Base-by-base conservation (phyloP, 2,329 filamentous ascomycete genomes). In the Alternaria alternata region DNA sequence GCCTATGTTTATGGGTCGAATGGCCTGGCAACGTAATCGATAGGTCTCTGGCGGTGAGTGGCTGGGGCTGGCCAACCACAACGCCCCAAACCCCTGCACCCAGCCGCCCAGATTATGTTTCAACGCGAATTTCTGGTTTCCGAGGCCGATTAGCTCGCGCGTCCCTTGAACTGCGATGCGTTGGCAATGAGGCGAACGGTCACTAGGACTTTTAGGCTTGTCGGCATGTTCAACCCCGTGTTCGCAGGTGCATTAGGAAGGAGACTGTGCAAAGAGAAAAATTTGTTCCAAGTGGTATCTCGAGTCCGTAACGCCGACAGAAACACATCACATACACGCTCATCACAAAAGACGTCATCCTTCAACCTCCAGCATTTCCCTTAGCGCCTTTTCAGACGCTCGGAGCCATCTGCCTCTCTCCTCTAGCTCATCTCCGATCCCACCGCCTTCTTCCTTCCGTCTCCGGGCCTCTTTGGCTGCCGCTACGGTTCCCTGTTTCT, bases 361-460 rank as follows among this genome's bases (percentile, higher is more conserved):
- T 67, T 85, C 78, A 16, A 88, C 81, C 65, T 88, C 87, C 67
- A 93, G 73, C 79, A 91, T 87, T 59, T 86, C 83, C 71, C 81
- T 87, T 75, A 93, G 75, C 14, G 79, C 85, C 8, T 81, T 80
- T 72, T 93, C 90, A n/a, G 87, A 88, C 18, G 88, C 89, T 66
- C 87, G 86, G 79, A 89, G 88, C 91, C 91, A 94, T 66, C 91
- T 83, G 6, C 89, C 91, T 68, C 88, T 85, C 77, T 91, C 89
- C 75, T 94, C 91, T 32, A 93, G 76, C 70, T 94, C 90, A 69
- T 93, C 91, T 16, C 87, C 87, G 42, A 88, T 86, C 6, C 89
- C 89, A 7, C 89, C 80, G 8, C 88, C 73, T 74, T 84, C 76
- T 70, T 92, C 90, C 75, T 88, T 90, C 69, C 89, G 84, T 71